These are phyloP conservation scores for Grifola frondosa DNA, from an alignment of 1,284 basidiomycete species.

Conservation along the genomic window DNA sequence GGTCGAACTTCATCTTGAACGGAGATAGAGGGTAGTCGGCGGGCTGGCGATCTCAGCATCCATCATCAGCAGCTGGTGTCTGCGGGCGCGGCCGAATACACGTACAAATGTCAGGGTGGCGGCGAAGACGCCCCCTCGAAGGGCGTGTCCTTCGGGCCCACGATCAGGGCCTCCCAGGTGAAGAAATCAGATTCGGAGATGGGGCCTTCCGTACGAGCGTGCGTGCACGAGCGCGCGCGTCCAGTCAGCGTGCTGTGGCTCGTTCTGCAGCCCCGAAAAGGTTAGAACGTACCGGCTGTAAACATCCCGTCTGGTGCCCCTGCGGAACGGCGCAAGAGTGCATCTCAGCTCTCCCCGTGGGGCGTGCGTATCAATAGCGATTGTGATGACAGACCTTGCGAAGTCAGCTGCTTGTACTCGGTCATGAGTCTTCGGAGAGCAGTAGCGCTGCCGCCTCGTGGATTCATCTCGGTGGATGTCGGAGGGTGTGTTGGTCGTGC, in stretches of 20 bases:
- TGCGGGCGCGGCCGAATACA: constrained; percentile 22
- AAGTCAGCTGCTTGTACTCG: constrained; percentile 87
- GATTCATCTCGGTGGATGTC: constrained; percentile 30
- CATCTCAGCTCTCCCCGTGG: not conserved
- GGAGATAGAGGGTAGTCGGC: constrained; percentile 92
- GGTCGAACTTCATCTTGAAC: constrained; percentile 98
- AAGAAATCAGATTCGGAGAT: constrained; percentile 96
- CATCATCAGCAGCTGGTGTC: constrained; percentile 8
- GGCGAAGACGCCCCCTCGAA: constrained; percentile 98
- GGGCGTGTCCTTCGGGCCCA: constrained; percentile 95
- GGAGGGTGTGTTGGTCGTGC: no score
- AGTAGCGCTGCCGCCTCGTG: constrained; percentile 55
- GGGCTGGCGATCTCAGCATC: constrained; percentile 64
- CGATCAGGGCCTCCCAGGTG: constrained; percentile 97
- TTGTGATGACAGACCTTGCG: constrained; percentile 43
- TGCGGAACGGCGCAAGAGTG: constrained; percentile 26
- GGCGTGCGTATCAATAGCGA: constrained; percentile 2
- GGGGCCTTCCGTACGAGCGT: constrained; percentile 56
- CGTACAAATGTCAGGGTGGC: constrained; percentile 91
- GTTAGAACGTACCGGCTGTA: constrained; percentile 67
- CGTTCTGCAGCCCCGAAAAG: constrained; percentile 1
- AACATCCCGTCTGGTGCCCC: constrained; percentile 92
- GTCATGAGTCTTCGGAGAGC: constrained; percentile 85
- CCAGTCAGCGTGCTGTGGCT: constrained; percentile 12
- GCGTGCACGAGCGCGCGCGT: constrained; percentile 1